Evolutionary conservation across 345 rosid genomes (phyloP), one percentile per base, ranked within the genome.

Genomic region (Pugionium cornutum): DNA sequence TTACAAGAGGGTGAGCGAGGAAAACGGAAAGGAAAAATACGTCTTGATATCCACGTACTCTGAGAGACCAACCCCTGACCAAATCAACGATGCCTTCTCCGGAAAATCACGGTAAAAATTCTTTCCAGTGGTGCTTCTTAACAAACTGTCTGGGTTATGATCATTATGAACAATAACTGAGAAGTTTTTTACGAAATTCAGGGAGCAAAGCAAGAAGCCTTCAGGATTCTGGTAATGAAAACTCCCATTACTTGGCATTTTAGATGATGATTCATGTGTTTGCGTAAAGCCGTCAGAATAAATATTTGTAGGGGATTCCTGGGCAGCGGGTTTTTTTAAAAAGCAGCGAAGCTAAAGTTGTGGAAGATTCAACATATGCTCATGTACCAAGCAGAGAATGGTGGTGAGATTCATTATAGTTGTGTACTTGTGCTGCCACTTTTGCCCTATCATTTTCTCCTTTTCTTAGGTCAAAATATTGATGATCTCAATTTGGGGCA

Each of bases 11-110:
- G 82, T 92, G 58, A 86, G 68, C 7, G 80, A 73, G 70, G 64
- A 81, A 48, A 64, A 79, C 6, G 77, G 85, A 26, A 79, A 61
- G 75, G 98, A 91, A 61, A 81, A 87, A 76, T 91, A 91, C 30
- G 58, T 74, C 6, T 41, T 86, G 67, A 63, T 92, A 53, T 79
- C 88, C 31, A 70, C 85, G 1, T 87, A 83, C 78, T 40, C 75
- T 28, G 79, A 78, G 58, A 82, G 75, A 72, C 97, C 98, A 36
- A 81, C 66, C 55, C 66, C 67, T 6, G 91, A 92, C 61, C 87
- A 92, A 69, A 69, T 89, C 47, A 87, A 92, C 7, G 78, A 89
- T 66, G 89, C 92, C 37, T 92, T 89, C 86, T 30, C 80, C 6
- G 92, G 92, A 25, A 75, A 62, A 72, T 74, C 89, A 9, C 75